Percentiles rank a stretch among this genome's conserved stretches.
Conservation (phyloP, 1,284 basidiomycete species). For the Cutaneotrichosporon sp. region DNA sequence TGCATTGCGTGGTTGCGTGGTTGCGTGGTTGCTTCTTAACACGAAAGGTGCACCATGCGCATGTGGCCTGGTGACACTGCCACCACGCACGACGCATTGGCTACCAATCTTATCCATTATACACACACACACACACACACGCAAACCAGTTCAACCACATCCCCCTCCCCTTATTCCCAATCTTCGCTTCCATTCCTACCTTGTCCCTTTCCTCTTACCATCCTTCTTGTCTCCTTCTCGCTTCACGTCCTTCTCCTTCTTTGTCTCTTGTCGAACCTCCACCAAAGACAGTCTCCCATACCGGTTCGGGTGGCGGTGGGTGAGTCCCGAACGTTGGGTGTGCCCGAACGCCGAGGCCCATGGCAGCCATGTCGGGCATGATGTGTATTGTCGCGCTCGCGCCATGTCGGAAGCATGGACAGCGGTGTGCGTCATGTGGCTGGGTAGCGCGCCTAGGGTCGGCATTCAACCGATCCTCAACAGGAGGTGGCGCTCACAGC, state of each 20-base stretch:
- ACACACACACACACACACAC: background rate
- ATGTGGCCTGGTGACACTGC: background rate
- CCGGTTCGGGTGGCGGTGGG: background rate
- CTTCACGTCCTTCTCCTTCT: background rate
- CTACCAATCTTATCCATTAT: background rate
- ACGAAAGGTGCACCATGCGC: background rate
- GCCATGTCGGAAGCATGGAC: slow-evolving; percentile 1
- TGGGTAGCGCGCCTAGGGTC: background rate
- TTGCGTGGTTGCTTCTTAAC: background rate
- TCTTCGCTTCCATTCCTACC: slow-evolving; percentile 7
- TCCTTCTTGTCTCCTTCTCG: background rate
- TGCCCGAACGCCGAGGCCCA: background rate
- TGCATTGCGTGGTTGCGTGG: background rate
- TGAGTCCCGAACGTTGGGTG: background rate
- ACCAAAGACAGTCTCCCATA: background rate
- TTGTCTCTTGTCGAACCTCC: background rate
- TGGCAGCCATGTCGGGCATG: background rate
- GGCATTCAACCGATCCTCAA: background rate
- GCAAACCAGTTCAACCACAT: background rate
- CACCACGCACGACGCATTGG: background rate
- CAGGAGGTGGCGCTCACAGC: background rate
- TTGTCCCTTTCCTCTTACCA: background rate
- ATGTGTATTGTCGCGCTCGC: slow-evolving; percentile 1
- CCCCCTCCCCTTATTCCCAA: background rate
- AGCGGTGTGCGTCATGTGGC: background rate